Evolutionary conservation across 2,329 filamentous ascomycete species (phyloP).

Genomic region (Colletotrichum melonis): DNA sequence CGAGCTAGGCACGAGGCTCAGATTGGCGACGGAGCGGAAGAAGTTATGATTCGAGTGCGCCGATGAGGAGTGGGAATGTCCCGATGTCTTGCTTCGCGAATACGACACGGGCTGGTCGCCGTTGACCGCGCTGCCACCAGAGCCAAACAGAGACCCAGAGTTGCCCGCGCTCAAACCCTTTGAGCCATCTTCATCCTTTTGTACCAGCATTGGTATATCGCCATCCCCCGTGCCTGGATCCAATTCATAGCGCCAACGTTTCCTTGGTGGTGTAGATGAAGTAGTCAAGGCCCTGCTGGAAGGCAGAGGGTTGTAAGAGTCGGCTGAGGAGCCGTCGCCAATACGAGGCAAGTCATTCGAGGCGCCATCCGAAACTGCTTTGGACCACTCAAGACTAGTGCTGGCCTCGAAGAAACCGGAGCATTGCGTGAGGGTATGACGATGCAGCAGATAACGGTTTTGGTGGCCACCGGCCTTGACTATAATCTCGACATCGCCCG

Average conservation of each 20-base stretch:
- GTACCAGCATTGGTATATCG: conserved; percentile 89
- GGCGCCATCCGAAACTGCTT: conserved; percentile 45
- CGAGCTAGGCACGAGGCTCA: conserved; percentile 66
- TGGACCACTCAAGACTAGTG: conserved; percentile 82
- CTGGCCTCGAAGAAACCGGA: conserved; percentile 94
- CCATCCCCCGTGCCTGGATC: conserved; percentile 78
- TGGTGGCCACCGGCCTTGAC: conserved; percentile 77
- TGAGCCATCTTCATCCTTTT: conserved; percentile 68
- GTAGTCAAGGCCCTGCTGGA: conserved; percentile 39
- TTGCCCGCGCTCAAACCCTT: conserved; percentile 15
- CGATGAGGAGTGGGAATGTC: conserved; percentile 66
- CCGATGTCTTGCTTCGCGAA: conserved; percentile 69
- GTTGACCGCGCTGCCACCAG: conserved; percentile 37
- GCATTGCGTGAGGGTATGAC: conserved; percentile 87
- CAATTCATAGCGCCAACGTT: conserved; percentile 88
- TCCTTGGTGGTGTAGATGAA: conserved; percentile 50
- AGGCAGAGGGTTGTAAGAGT: conserved; percentile 22
- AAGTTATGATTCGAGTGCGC: conserved; percentile 65
- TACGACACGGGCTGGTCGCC: conserved; percentile 32
- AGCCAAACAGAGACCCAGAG: conserved; percentile 66
- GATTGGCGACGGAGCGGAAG: conserved; percentile 89
- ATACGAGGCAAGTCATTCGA: conserved; percentile 64
- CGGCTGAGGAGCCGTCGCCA: conserved; percentile 53
- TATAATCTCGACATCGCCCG: conserved; percentile 92
- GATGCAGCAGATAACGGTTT: conserved; percentile 88